Percentiles rank a stretch among this genome's conserved stretches.
These are phyloP conservation scores for Lasiodiplodia gonubiensis DNA, from an alignment of 2,329 filamentous ascomycete species.

Conservation along the genomic window DNA sequence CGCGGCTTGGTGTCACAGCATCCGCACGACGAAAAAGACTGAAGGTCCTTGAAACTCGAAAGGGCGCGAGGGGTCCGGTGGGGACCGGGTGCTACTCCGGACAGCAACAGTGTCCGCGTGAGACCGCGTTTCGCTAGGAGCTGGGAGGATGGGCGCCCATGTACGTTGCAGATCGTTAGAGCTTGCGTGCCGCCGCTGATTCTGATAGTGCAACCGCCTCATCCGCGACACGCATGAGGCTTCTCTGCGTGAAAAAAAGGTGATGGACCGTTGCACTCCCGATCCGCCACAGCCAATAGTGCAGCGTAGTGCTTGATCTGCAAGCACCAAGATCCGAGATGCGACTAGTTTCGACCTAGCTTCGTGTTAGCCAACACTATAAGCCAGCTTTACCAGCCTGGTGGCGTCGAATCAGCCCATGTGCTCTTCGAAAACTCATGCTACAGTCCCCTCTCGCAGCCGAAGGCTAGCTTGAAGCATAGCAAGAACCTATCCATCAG, in stretches of 20 bases:
- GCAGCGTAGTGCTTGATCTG: not conserved
- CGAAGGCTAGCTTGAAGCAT: no score
- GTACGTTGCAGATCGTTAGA: constrained; percentile 3
- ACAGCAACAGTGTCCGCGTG: not conserved
- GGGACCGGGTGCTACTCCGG: not conserved
- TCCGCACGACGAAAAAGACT: constrained; percentile 7
- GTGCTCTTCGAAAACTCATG: not conserved
- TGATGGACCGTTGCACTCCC: not conserved
- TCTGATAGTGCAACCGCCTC: not conserved
- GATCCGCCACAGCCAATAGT: not conserved
- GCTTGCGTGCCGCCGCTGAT: not conserved
- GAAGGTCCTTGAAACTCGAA: not conserved
- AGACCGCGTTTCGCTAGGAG: not conserved
- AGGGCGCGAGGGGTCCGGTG: not conserved
- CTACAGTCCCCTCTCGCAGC: no score
- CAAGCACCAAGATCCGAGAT: not conserved
- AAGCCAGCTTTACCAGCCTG: not conserved
- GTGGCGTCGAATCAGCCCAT: not conserved
- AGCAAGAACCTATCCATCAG: no score
- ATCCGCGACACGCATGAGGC: not conserved
- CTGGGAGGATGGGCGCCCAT: not conserved
- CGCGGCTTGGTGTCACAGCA: constrained; percentile 1
- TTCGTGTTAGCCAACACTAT: not conserved
- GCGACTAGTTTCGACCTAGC: not conserved
- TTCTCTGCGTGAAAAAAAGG: not conserved